Conservation (phyloP, 2,329 filamentous ascomycete species). For the Fusarium palustre region DNA sequence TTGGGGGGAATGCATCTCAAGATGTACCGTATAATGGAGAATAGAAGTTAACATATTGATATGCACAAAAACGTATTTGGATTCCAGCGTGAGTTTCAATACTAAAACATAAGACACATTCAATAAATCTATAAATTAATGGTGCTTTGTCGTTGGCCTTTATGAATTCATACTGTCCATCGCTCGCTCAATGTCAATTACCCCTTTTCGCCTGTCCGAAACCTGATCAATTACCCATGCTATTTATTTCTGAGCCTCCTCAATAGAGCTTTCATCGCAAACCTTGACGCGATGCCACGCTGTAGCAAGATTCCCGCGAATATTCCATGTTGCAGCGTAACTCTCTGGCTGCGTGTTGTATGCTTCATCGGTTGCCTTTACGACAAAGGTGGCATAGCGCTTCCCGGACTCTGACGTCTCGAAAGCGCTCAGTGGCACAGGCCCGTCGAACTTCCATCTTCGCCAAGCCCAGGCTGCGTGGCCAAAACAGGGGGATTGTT, state of each 20-base stretch:
- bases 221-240: not conserved
- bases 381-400: constrained; percentile 64
- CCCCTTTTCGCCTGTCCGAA: constrained; percentile 5
- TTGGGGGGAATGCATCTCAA: constrained; percentile 37
- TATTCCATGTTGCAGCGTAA: constrained; percentile 70
- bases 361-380: constrained; percentile 74
- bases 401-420: constrained; percentile 10
- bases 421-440: constrained; percentile 54
- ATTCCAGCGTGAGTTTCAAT: not conserved
- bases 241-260: not conserved
- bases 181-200: not conserved
- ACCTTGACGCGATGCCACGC: constrained; percentile 71
- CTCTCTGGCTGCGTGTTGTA: constrained; percentile 76
- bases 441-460: constrained; percentile 68
- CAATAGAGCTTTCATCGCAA: constrained; percentile 49
- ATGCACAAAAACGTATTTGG: not conserved
- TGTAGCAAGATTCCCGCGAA: constrained; percentile 73
- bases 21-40: constrained; percentile 31
- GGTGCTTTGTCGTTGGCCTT: not conserved
- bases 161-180: not conserved
- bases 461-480: constrained; percentile 72
- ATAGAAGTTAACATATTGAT: constrained; percentile 29
- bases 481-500: constrained; percentile 52
- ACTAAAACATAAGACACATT: not conserved
- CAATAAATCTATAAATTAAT: not conserved